Conservation (phyloP, 2,329 filamentous ascomycete genomes). For the Hyphodiscus sp. region DNA sequence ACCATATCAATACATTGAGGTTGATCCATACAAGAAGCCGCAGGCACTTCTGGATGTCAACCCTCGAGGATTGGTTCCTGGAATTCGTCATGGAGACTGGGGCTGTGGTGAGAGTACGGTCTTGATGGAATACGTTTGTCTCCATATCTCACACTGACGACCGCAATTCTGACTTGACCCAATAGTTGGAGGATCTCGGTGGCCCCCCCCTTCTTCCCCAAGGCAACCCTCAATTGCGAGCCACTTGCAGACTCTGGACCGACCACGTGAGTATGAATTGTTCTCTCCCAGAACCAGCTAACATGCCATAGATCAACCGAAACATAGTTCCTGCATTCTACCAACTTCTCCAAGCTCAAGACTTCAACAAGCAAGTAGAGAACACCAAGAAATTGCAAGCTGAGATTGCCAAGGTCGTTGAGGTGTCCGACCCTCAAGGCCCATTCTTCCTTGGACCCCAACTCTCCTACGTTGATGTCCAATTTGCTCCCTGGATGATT, state of each 20-base stretch:
- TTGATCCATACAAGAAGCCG: slow-evolving; percentile 72
- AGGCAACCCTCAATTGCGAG: slow-evolving; percentile 58
- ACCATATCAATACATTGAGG: slow-evolving; percentile 79
- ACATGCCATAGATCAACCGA: slow-evolving; percentile 57
- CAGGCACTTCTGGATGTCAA: slow-evolving; percentile 68
- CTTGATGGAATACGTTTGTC: slow-evolving; percentile 73
- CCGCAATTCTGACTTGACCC: slow-evolving; percentile 1
- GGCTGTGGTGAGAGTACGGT: slow-evolving; percentile 76
- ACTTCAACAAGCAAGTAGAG: slow-evolving; percentile 49
- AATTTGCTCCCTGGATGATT: slow-evolving; percentile 36
- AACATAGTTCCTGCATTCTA: slow-evolving; percentile 74
- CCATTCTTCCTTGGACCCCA: slow-evolving; percentile 31
- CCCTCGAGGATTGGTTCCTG: slow-evolving; percentile 68
- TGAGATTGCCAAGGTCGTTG: slow-evolving; percentile 48
- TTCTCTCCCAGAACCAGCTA: slow-evolving; percentile 4
- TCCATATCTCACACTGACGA: neutral
- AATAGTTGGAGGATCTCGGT: slow-evolving; percentile 66
- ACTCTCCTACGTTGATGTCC: slow-evolving; percentile 33
- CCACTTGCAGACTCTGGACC: slow-evolving; percentile 72
- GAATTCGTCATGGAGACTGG: slow-evolving; percentile 73
- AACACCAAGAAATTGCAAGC: slow-evolving; percentile 55
- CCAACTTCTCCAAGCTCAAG: slow-evolving; percentile 60
- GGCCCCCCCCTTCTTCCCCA: slow-evolving; percentile 54
- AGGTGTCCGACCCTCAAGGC: slow-evolving; percentile 29
- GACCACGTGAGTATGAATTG: slow-evolving; percentile 56